phyloP scores from a whole-genome alignment of 257 asterid genomes.

The Nicotiana tabacum region DNA sequence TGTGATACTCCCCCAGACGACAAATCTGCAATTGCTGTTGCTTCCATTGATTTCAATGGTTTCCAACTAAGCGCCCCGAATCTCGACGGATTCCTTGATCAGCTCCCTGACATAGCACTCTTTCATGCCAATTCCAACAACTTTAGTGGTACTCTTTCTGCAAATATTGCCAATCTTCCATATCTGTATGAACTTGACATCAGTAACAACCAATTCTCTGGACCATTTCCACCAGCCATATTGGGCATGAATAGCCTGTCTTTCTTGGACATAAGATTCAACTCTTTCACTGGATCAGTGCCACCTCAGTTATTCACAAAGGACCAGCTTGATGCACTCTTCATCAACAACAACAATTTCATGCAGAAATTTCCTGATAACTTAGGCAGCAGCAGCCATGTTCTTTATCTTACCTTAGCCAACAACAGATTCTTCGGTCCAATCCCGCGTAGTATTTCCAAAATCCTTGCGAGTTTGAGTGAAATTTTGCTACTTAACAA shows the following conservation, averaged over 20 bases:
- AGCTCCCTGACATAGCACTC: conserved; percentile 60
- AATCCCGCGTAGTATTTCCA: conserved; percentile 37
- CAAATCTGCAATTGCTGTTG: conserved; percentile 53
- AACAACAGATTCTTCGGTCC: conserved; percentile 62
- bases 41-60: conserved; percentile 69
- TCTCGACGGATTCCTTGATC: conserved; percentile 58
- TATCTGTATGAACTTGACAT: conserved; percentile 62
- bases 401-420: conserved; percentile 47
- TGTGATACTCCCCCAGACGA: conserved; percentile 67
- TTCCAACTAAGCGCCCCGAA: conserved; percentile 52
- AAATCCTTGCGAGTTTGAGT: conserved; percentile 18
- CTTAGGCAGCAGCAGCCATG: conserved; percentile 10
- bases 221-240: conserved; percentile 46
- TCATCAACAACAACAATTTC: conserved; percentile 59
- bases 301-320: conserved; percentile 44
- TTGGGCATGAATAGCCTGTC: conserved; percentile 36
- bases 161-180: conserved; percentile 34
- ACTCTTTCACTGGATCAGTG: conserved; percentile 49
- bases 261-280: conserved; percentile 60
- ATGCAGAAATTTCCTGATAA: conserved; percentile 36
- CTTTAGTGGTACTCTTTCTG: conserved; percentile 43
- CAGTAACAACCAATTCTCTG: conserved; percentile 61
- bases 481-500: conserved; percentile 53
- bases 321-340: conserved; percentile 36
- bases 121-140: conserved; percentile 73